Percentiles rank a stretch among this genome's conserved stretches.
phyloP scores from a whole-genome alignment of 768 basidiomycete species.

The Trametes coccinea region DNA sequence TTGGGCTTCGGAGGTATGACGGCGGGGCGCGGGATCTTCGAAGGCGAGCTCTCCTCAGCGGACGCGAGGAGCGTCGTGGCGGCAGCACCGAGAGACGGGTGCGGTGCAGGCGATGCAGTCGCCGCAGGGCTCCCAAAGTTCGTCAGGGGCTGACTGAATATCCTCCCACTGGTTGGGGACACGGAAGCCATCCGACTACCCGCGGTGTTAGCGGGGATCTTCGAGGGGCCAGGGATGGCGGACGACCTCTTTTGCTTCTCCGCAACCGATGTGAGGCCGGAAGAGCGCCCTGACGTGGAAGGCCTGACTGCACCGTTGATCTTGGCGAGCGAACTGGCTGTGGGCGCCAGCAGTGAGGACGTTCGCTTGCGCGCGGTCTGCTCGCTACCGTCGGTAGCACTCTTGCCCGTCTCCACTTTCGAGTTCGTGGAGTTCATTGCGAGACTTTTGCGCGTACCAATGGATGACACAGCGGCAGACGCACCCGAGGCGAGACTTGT shows the following conservation, averaged over 20 bases:
- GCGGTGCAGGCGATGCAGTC: slow-evolving; percentile 19
- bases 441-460: slow-evolving; percentile 42
- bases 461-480: slow-evolving; percentile 41
- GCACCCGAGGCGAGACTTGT: slow-evolving; percentile 28
- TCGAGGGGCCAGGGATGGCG: slow-evolving; percentile 12
- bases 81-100: slow-evolving; percentile 34
- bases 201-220: slow-evolving; percentile 27
- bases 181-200: slow-evolving; percentile 32
- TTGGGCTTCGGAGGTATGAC: slow-evolving; percentile 33
- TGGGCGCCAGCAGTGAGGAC: slow-evolving; percentile 65
- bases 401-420: not conserved
- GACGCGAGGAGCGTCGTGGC: slow-evolving; percentile 30
- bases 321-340: slow-evolving; percentile 76
- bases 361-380: slow-evolving; percentile 28
- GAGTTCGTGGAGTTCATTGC: slow-evolving; percentile 4
- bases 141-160: slow-evolving; percentile 56
- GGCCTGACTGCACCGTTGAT: slow-evolving; percentile 25
- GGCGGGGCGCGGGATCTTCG: slow-evolving; percentile 15
- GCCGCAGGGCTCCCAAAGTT: slow-evolving; percentile 25
- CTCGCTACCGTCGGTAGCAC: not conserved
- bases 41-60: slow-evolving; percentile 18
- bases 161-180: slow-evolving; percentile 35
- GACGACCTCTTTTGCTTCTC: slow-evolving; percentile 23
- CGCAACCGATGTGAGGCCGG: slow-evolving; percentile 14
- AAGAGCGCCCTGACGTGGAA: slow-evolving; percentile 11